Evolutionary conservation across 345 rosid genomes (phyloP).

Genomic region (Camelina neglecta): DNA sequence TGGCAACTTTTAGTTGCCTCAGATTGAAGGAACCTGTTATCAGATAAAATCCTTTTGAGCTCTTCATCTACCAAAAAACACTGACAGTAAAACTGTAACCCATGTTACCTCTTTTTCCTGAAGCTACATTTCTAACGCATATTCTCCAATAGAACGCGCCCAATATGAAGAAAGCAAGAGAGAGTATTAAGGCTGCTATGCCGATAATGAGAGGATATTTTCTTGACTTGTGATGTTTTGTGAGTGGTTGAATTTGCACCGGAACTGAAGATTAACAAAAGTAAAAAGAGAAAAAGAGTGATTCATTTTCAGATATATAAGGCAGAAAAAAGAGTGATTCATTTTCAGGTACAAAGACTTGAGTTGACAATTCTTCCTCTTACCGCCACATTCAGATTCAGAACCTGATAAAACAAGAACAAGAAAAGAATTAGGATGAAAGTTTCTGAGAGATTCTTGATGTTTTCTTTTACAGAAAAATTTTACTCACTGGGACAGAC

Average conservation of each 20-base stretch:
- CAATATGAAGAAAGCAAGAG: slow-evolving; percentile 40
- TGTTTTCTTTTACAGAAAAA: background rate
- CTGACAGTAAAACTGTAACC: background rate
- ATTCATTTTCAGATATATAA: background rate
- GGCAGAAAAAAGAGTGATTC: background rate
- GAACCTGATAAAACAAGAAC: slow-evolving; percentile 37
- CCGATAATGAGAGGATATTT: slow-evolving; percentile 37
- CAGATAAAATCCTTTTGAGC: background rate
- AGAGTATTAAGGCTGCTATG: slow-evolving; percentile 40
- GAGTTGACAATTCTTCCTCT: slow-evolving; percentile 8
- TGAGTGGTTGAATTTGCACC: slow-evolving; percentile 12
- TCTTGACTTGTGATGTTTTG: slow-evolving; percentile 21
- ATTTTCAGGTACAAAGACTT: background rate
- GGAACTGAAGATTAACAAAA: slow-evolving; percentile 21
- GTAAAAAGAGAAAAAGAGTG: background rate
- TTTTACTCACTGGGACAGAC: slow-evolving; percentile 49
- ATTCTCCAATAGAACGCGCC: slow-evolving; percentile 48
- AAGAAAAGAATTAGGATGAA: slow-evolving; percentile 5
- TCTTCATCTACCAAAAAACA: slow-evolving; percentile 1
- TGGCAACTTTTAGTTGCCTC: slow-evolving; percentile 48
- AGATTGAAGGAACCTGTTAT: slow-evolving; percentile 42
- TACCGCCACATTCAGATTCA: slow-evolving; percentile 45
- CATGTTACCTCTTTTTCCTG: slow-evolving; percentile 25
- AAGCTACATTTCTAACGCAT: background rate
- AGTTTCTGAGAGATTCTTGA: background rate